Base-by-base conservation (phyloP, 2,329 filamentous ascomycete species). In the Xylaria sp. region DNA sequence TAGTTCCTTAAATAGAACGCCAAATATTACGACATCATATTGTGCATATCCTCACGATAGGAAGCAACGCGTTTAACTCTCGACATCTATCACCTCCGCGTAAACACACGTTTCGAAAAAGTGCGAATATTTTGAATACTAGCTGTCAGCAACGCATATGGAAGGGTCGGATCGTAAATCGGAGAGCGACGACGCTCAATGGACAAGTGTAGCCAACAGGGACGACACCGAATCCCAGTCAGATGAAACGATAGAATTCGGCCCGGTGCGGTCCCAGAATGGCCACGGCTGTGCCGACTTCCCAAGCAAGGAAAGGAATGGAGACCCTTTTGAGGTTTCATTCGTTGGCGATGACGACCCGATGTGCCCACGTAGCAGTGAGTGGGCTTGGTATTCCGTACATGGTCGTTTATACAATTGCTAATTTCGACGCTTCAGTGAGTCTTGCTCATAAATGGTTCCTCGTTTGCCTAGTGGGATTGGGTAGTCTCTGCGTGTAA, bases 401-500 rank as follows among this genome's bases (percentile, higher is more conserved):
- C 25, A 1, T 46, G 4, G 12, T 55, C 41, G 13, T 18, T n/a
- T 13, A 15, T 34, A 13, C n/a, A 18, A 28, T 54, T 41, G 28
- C 63, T 69, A 55, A 69, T 39, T 51, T 5, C 18, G 1, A 28
- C 57, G 7, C 37, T 44, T 50, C 37, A 71, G 72, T 93, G 83
- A 82, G 80, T 18, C 85, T 80, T 20, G 77, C 81, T n/a, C 87
- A 89, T 70, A 94, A 94, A 77, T 98, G 95, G 95, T 66, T 89
- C 37, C 91, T 97, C 70, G 90, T 94, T 0, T 73, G 89, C 44
- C 91, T 97, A 66, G 86, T 94, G n/a, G 90, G 90, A 10, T 78
- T 86, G 65, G 92, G 91, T 8, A 92, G 92, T 56, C 84, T 96
- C 68, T 95, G 93, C 80, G 94, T 97, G 91, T 94, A 86, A 86